Evolutionary conservation across 768 basidiomycete genomes (phyloP).

Genomic region (Lactifluus pinguis): DNA sequence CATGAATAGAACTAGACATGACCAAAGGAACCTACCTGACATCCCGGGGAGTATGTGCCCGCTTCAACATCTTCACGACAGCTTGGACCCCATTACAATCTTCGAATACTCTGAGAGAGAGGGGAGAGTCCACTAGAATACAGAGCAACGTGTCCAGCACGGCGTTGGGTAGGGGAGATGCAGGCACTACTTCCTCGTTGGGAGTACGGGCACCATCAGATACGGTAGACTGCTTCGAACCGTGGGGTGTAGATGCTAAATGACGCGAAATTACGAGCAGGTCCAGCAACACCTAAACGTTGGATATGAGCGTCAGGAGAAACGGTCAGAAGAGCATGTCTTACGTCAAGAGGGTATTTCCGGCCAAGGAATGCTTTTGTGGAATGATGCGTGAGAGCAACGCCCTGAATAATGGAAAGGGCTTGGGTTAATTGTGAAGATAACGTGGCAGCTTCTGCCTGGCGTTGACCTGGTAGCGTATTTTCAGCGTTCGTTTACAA

Average conservation of each 20-base stretch:
- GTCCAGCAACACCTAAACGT: conserved; percentile 57
- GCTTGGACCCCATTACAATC: conserved; percentile 65
- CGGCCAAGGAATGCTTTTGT: conserved; percentile 68
- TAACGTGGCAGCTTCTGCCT: conserved; percentile 39
- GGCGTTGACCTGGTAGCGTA: conserved; percentile 23
- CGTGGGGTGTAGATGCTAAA: conserved; percentile 25
- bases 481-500: conserved; percentile 9
- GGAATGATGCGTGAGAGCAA: conserved; percentile 54
- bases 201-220: conserved; percentile 22
- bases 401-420: conserved; percentile 69
- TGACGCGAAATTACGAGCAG: conserved; percentile 66
- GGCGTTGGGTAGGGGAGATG: conserved; percentile 33
- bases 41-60: conserved; percentile 77
- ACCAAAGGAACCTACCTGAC: conserved; percentile 52
- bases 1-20: neutral
- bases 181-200: neutral
- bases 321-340: conserved; percentile 12
- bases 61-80: conserved; percentile 81
- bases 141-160: conserved; percentile 81
- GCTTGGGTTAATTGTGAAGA: conserved; percentile 47
- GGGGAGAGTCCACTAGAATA: conserved; percentile 78
- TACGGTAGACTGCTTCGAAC: conserved; percentile 21
- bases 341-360: conserved; percentile 58
- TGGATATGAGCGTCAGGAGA: neutral
- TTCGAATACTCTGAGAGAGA: conserved; percentile 72